Evolutionary conservation across 495 filamentous ascomycete species (phyloP).

Genomic region (Eremomyces bilateralis): DNA sequence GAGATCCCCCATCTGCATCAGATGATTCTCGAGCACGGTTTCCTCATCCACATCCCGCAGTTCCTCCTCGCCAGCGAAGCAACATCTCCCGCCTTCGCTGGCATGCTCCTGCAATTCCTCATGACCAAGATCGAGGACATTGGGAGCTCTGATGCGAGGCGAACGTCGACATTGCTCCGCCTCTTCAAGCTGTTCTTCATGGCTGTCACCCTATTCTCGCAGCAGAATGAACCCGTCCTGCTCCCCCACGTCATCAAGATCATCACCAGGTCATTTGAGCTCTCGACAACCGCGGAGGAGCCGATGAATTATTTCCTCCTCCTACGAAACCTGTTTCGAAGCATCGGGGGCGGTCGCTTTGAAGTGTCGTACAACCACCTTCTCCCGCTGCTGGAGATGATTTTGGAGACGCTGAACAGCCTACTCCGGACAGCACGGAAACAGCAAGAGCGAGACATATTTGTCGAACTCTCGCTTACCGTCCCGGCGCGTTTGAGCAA

Average conservation of each 20-base stretch:
- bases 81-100: slow-evolving; percentile 89
- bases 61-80: slow-evolving; percentile 97
- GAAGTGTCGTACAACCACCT: slow-evolving; percentile 98
- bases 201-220: slow-evolving; percentile 90
- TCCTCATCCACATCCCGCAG: slow-evolving; percentile 83
- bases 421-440: slow-evolving; percentile 74
- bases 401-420: slow-evolving; percentile 91
- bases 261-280: slow-evolving; percentile 83
- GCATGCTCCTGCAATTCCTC: slow-evolving; percentile 90
- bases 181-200: slow-evolving; percentile 99
- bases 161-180: slow-evolving; percentile 74
- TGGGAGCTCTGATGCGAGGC: slow-evolving; percentile 71
- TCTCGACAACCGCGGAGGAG: slow-evolving; percentile 86
- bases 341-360: slow-evolving; percentile 91
- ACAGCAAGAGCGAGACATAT: slow-evolving; percentile 76
- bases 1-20: slow-evolving; percentile 93
- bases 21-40: slow-evolving; percentile 93
- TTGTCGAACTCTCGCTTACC: slow-evolving; percentile 88
- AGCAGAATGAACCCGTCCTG: slow-evolving; percentile 85
- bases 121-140: slow-evolving; percentile 94
- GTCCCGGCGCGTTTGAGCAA: slow-evolving; percentile 91
- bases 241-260: slow-evolving; percentile 92
- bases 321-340: slow-evolving; percentile 75
- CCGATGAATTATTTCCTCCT: slow-evolving; percentile 98
- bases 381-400: slow-evolving; percentile 83